Conservation (phyloP, 805 yeast species). For the Millerozyma miso region DNA sequence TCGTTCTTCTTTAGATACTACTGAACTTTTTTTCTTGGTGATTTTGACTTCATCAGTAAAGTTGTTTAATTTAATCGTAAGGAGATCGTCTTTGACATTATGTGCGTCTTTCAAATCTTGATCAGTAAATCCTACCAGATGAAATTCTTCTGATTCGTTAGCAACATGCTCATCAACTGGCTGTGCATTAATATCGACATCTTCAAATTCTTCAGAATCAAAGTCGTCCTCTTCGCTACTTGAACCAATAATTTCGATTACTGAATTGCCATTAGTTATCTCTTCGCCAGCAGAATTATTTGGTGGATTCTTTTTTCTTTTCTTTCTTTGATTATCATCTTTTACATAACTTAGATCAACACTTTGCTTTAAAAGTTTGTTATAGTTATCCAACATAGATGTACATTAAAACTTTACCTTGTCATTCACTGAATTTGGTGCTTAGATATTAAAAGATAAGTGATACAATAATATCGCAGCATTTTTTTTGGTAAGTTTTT, state of each 20-base stretch:
- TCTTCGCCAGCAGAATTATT: not conserved
- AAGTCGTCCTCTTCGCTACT: constrained; percentile 20
- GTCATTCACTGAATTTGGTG: not conserved
- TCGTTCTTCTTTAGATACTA: constrained; percentile 52
- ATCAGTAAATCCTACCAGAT: not conserved
- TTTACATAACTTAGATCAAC: constrained; percentile 1
- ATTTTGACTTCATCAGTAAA: constrained; percentile 13
- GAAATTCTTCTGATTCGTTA: not conserved
- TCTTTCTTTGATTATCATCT: constrained; percentile 1
- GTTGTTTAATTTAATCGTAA: constrained; percentile 12
- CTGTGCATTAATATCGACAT: constrained; percentile 12
- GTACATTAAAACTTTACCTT: not conserved
- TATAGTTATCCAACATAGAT: constrained; percentile 5
- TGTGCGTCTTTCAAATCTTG: constrained; percentile 4
- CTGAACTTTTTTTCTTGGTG: constrained; percentile 26
- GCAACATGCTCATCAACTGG: not conserved
- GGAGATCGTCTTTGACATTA: constrained; percentile 6
- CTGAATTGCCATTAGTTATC: not conserved
- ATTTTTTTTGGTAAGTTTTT: not conserved
- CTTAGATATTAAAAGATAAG: not conserved
- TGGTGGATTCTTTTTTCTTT: constrained; percentile 1
- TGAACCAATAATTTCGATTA: not conserved
- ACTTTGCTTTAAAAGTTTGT: constrained; percentile 8
- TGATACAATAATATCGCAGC: not conserved
- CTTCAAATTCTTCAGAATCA: constrained; percentile 26